Base-by-base conservation (phyloP, 305 asterid genomes). In the Striga hermonthica region DNA sequence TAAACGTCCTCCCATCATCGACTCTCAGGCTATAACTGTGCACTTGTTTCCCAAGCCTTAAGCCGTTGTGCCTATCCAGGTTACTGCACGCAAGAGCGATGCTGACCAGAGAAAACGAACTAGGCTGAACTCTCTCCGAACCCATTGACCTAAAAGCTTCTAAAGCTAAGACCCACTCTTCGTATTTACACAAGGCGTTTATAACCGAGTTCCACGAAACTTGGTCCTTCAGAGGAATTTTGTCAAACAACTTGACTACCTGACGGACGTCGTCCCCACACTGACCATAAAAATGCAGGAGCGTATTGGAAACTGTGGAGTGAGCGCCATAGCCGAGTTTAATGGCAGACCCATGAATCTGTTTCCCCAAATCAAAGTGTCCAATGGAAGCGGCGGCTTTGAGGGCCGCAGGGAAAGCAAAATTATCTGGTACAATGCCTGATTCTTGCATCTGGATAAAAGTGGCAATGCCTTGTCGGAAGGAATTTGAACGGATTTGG, bases 121-220 rank as follows among this genome's bases (percentile, higher is more conserved):
- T 90, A 11, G 89, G 88, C 61, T 76, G 77, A 0, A 82, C 67
- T 58, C 82, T 76, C 67, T 82, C 91, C 70, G 67, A 65, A 4
- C 79, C 83, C 93, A 90, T 90, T 10, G 70, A 44, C 36, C 92
- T 78, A 66, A 83, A 81, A 10, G 88, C 84, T 53, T 86, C 89
- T 43, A 90, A 65, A 56, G 91, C 97, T 40, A 82, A 40, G 61
- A 81, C 95, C 97, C 97, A 90, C 54, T 84, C 82, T 71, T 81
- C 80, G 43, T 74, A 81, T 65, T 64, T 85, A 78, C 93, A 89
- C 43, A 90, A 61, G 54, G 90, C 90, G 67, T 83, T 90, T 14
- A 86, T 86, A 69, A 83, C 35, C 1, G 96, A 82, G 76, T 90
- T 90, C 96, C 97, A 90, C 60, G 96, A 87, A 39, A 90, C 96